These are phyloP conservation scores for Colletotrichum orchidophilum DNA, from an alignment of 2,329 filamentous ascomycete genomes.

Conservation along the genomic window DNA sequence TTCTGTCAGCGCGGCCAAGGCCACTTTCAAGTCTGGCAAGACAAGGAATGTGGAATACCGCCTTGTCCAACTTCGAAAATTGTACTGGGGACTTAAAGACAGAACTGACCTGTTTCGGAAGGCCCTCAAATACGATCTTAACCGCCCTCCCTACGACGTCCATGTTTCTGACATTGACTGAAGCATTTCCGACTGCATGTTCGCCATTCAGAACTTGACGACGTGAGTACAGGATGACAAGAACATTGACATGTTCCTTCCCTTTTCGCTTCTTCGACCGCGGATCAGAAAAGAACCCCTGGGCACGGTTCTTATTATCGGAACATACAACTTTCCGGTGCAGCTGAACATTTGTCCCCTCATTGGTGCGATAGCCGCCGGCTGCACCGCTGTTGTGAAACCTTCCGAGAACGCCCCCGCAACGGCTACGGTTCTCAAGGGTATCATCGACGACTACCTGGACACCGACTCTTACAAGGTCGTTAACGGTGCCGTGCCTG, in stretches of 20 bases:
- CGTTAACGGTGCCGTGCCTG: constrained; percentile 82
- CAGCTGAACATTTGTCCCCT: constrained; percentile 81
- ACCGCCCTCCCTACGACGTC: constrained; percentile 80
- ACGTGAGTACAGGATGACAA: constrained; percentile 86
- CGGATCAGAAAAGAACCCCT: constrained; percentile 88
- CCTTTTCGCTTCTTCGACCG: constrained; percentile 75
- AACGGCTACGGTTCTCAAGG: constrained; percentile 80
- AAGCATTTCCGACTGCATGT: constrained; percentile 83
- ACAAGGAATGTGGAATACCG: constrained; percentile 87
- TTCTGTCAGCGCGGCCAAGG: constrained; percentile 59
- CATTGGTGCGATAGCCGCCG: constrained; percentile 90
- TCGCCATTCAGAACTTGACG: constrained; percentile 79
- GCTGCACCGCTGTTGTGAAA: constrained; percentile 90
- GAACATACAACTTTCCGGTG: constrained; percentile 94
- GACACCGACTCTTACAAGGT: constrained; percentile 80
- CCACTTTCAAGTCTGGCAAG: constrained; percentile 78
- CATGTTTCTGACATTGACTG: constrained; percentile 80
- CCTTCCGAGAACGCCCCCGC: constrained; percentile 85
- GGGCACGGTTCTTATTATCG: constrained; percentile 85
- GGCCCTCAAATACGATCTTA: constrained; percentile 80
- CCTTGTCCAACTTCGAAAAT: constrained; percentile 85
- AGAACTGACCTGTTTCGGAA: constrained; percentile 76
- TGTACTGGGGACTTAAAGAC: constrained; percentile 93
- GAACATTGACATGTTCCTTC: constrained; percentile 73
- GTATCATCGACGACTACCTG: constrained; percentile 78